These are phyloP conservation scores for Porcisia deanei DNA, from an alignment of 208 protist genomes.

Conservation along the genomic window DNA sequence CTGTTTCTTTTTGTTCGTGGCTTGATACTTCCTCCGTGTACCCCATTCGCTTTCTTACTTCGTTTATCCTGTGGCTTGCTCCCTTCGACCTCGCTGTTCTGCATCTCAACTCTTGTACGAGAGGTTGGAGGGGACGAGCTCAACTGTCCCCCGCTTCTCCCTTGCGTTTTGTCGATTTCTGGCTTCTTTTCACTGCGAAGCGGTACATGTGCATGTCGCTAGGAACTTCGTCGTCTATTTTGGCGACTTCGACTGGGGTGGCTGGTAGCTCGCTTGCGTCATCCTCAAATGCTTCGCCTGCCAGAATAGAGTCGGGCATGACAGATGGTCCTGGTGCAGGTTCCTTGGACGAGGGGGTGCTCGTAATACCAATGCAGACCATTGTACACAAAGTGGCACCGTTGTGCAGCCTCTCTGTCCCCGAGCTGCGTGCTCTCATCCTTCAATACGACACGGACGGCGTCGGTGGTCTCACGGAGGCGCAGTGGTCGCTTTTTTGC, in stretches of 20 bases:
- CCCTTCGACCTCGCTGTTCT: not conserved
- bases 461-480: slow-evolving; percentile 62
- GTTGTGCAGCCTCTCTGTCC: slow-evolving; percentile 42
- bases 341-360: slow-evolving; percentile 8
- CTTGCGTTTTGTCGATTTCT: not conserved
- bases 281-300: not conserved
- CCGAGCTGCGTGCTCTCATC: slow-evolving; percentile 49
- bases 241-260: not conserved
- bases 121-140: not conserved
- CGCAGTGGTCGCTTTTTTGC: slow-evolving; percentile 77
- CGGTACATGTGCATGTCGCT: slow-evolving; percentile 13
- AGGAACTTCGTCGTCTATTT: slow-evolving; percentile 12
- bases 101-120: not conserved
- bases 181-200: not conserved
- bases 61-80: not conserved
- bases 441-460: slow-evolving; percentile 54
- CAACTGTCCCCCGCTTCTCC: not conserved
- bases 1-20: slow-evolving; percentile 12
- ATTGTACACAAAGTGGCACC: slow-evolving; percentile 58
- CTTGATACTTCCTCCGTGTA: slow-evolving; percentile 1
- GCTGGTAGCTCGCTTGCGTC: not conserved
- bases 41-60: slow-evolving; percentile 4
- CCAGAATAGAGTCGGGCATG: not conserved
- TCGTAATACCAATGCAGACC: slow-evolving; percentile 58
- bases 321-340: not conserved